phyloP scores from a whole-genome alignment of 1,284 basidiomycete species.

The Cryptococcus neoformans region DNA sequence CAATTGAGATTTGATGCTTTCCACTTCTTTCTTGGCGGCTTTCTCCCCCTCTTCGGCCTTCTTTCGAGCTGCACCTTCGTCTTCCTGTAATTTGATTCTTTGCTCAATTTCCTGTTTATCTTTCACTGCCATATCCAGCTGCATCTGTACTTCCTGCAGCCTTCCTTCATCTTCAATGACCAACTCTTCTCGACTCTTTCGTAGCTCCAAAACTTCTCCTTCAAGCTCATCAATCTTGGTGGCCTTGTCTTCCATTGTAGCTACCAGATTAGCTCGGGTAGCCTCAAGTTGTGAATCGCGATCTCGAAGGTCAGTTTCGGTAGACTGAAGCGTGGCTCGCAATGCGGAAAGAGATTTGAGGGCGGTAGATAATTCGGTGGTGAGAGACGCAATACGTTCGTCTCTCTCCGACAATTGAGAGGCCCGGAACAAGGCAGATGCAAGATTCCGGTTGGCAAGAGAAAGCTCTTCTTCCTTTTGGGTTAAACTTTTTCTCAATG shows the following conservation, averaged over 20 bases:
- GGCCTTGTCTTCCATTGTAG: slow-evolving; percentile 24
- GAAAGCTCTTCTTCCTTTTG: slow-evolving; percentile 29
- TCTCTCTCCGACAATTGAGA: slow-evolving; percentile 13
- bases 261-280: slow-evolving; percentile 27
- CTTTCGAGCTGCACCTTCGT: not conserved
- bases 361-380: slow-evolving; percentile 4
- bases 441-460: slow-evolving; percentile 18
- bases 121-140: slow-evolving; percentile 5
- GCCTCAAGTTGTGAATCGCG: slow-evolving; percentile 27
- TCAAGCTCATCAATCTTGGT: slow-evolving; percentile 37
- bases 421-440: slow-evolving; percentile 10
- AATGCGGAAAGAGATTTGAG: slow-evolving; percentile 5
- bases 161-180: slow-evolving; percentile 28
- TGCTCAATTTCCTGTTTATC: slow-evolving; percentile 6
- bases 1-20: slow-evolving; percentile 6
- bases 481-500: slow-evolving; percentile 27
- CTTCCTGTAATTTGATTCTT: slow-evolving; percentile 4
- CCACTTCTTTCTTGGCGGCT: not conserved
- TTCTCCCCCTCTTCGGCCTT: not conserved
- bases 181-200: slow-evolving; percentile 35
- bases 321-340: slow-evolving; percentile 1
- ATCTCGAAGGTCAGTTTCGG: slow-evolving; percentile 20
- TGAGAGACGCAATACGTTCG: slow-evolving; percentile 6
- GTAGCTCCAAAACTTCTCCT: slow-evolving; percentile 30
- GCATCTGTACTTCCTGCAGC: slow-evolving; percentile 18